Percentiles rank a stretch among this genome's conserved stretches.
phyloP scores from a whole-genome alignment of 768 basidiomycete genomes.

The Lactarius trivialis region DNA sequence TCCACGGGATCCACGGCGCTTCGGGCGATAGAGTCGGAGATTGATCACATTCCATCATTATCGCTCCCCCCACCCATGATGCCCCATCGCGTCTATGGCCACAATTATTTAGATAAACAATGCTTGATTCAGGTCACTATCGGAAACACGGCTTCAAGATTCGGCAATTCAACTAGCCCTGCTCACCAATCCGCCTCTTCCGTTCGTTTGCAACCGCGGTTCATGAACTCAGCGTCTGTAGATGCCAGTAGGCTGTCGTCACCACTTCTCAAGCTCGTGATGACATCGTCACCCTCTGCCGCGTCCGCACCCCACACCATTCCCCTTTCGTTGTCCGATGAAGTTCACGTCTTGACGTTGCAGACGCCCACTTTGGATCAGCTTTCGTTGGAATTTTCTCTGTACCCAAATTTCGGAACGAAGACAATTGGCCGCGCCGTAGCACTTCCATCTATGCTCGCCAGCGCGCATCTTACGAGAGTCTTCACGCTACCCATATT shows the following conservation, averaged over 20 bases:
- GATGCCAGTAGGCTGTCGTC: constrained; percentile 64
- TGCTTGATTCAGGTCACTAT: constrained; percentile 83
- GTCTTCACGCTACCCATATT: constrained; percentile 70
- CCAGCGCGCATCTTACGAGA: constrained; percentile 46
- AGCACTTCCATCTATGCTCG: constrained; percentile 70
- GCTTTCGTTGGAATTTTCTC: constrained; percentile 82
- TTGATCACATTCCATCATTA: constrained; percentile 90
- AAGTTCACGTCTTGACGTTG: constrained; percentile 73
- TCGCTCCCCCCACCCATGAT: constrained; percentile 97
- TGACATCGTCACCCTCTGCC: constrained; percentile 81
- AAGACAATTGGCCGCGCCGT: constrained; percentile 93
- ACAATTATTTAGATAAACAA: constrained; percentile 86
- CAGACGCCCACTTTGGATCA: constrained; percentile 70
- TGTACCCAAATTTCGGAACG: constrained; percentile 96
- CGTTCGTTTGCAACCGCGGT: constrained; percentile 67
- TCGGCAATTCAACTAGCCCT: constrained; percentile 18
- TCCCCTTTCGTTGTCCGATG: constrained; percentile 72
- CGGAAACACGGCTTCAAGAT: constrained; percentile 51
- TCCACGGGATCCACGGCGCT: constrained; percentile 24
- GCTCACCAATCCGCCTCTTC: constrained; percentile 39
- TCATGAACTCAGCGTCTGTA: constrained; percentile 61
- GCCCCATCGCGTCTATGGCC: constrained; percentile 95
- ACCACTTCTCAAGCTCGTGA: constrained; percentile 88
- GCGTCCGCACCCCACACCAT: constrained; percentile 87
- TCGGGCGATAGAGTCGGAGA: constrained; percentile 53